Evolutionary conservation across 352 stramenopile species (phyloP).

Genomic region (Phytophthora meadii): DNA sequence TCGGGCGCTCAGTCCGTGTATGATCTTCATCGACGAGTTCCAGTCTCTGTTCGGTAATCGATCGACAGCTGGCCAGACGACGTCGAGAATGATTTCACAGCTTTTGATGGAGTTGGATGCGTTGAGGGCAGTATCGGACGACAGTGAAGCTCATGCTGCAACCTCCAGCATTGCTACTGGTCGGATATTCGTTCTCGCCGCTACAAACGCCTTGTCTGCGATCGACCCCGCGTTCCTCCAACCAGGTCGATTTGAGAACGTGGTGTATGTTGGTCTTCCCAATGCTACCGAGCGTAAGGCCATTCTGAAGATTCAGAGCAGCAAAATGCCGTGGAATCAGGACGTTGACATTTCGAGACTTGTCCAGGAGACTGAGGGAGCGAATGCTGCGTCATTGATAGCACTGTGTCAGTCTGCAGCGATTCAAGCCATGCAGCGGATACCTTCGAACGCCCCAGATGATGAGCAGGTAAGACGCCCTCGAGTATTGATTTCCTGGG

Average conservation of each 20-base stretch:
- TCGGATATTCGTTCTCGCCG: slow-evolving; percentile 82
- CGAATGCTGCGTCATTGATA: slow-evolving; percentile 79
- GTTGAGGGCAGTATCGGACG: slow-evolving; percentile 61
- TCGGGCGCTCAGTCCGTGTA: slow-evolving; percentile 76
- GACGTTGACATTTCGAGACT: slow-evolving; percentile 59
- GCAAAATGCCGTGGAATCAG: slow-evolving; percentile 75
- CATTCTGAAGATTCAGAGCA: slow-evolving; percentile 71
- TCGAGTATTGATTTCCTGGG: not conserved
- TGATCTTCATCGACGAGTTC: slow-evolving; percentile 91
- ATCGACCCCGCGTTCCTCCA: slow-evolving; percentile 87
- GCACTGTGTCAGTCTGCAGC: slow-evolving; percentile 75
- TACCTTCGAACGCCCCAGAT: slow-evolving; percentile 29
- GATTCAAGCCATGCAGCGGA: slow-evolving; percentile 77
- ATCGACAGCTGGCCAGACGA: slow-evolving; percentile 78
- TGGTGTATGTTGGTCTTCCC: slow-evolving; percentile 78
- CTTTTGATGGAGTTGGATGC: slow-evolving; percentile 84
- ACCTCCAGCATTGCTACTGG: slow-evolving; percentile 28
- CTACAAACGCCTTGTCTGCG: slow-evolving; percentile 77
- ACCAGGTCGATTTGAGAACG: slow-evolving; percentile 85
- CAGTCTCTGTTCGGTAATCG: slow-evolving; percentile 86
- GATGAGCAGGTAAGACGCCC: slow-evolving; percentile 39
- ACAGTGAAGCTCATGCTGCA: slow-evolving; percentile 35
- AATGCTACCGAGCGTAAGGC: slow-evolving; percentile 54
- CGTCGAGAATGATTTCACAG: slow-evolving; percentile 87
- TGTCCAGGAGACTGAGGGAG: slow-evolving; percentile 61